Conservation (phyloP, 2,329 filamentous ascomycete genomes). For the Phaeosphaeriaceae sp. region DNA sequence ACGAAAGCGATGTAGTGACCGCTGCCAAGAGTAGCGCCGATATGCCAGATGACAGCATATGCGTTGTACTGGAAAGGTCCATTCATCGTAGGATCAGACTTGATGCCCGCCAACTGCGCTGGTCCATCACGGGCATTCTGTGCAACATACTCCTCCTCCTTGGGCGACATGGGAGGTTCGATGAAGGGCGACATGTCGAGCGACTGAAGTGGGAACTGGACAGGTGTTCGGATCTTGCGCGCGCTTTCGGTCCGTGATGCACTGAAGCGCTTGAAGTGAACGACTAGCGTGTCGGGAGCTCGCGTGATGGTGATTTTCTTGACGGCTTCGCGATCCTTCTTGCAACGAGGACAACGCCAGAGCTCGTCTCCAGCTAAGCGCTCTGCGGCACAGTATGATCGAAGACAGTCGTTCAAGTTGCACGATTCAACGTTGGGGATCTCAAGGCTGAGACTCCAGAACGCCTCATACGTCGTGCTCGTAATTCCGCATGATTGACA, state of each 20-base stretch:
- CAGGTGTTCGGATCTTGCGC: slow-evolving; percentile 73
- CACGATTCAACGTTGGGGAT: slow-evolving; percentile 69
- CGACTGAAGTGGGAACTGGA: slow-evolving; percentile 79
- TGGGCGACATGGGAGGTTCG: slow-evolving; percentile 55
- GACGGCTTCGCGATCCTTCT: slow-evolving; percentile 69
- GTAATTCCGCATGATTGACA: slow-evolving; percentile 70
- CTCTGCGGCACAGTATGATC: slow-evolving; percentile 74
- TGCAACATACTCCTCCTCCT: slow-evolving; percentile 48
- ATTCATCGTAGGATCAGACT: slow-evolving; percentile 53
- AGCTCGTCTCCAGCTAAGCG: slow-evolving; percentile 71
- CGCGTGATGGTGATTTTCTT: slow-evolving; percentile 79
- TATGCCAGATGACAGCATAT: slow-evolving; percentile 84
- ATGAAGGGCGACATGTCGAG: slow-evolving; percentile 70
- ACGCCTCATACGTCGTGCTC: slow-evolving; percentile 72
- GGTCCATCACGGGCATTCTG: slow-evolving; percentile 33
- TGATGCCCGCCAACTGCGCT: slow-evolving; percentile 41
- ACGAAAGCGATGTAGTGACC: slow-evolving; percentile 82
- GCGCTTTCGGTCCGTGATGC: slow-evolving; percentile 64
- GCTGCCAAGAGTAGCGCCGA: slow-evolving; percentile 70
- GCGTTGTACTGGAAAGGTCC: slow-evolving; percentile 79
- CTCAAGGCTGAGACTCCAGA: slow-evolving; percentile 75
- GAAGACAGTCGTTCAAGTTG: slow-evolving; percentile 73
- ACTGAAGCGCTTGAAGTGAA: slow-evolving; percentile 77
- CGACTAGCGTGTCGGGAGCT: slow-evolving; percentile 78
- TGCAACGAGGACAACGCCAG: slow-evolving; percentile 79